These are phyloP conservation scores for Aegilops umbellulata DNA, from an alignment of 176 grass and related monocot species.

Conservation along the genomic window DNA sequence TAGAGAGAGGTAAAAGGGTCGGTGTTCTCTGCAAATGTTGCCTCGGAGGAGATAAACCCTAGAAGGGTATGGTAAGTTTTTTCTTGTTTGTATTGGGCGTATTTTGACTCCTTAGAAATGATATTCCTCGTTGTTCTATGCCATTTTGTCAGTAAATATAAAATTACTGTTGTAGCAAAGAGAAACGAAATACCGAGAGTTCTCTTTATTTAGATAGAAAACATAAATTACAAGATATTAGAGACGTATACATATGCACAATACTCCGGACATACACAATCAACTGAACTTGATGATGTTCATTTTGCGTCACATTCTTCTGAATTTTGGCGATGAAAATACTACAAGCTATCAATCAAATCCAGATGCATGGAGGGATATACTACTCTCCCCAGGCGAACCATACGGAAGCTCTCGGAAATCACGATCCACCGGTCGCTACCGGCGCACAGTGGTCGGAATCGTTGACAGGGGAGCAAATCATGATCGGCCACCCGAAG, in stretches of 20 bases:
- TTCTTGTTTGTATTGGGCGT: too few species aligned
- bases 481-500: slow-evolving; percentile 16
- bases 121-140: neutral
- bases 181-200: too few species aligned
- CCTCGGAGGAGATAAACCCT: too few species aligned
- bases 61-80: too few species aligned
- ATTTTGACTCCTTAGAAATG: too few species aligned
- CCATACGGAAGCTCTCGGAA: neutral
- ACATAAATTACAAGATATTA: neutral
- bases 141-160: neutral
- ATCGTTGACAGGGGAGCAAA: slow-evolving; percentile 7
- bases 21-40: too few species aligned
- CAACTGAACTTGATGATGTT: neutral
- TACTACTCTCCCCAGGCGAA: neutral
- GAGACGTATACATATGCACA: neutral
- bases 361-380: neutral
- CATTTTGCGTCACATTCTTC: neutral
- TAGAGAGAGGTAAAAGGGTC: neutral
- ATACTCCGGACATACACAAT: neutral
- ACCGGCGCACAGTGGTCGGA: neutral
- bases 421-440: slow-evolving; percentile 6
- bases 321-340: neutral
- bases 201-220: too few species aligned
- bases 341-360: too few species aligned
- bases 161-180: neutral